Conservation (phyloP, 768 basidiomycete genomes). For the Rhodotorula toruloides region DNA sequence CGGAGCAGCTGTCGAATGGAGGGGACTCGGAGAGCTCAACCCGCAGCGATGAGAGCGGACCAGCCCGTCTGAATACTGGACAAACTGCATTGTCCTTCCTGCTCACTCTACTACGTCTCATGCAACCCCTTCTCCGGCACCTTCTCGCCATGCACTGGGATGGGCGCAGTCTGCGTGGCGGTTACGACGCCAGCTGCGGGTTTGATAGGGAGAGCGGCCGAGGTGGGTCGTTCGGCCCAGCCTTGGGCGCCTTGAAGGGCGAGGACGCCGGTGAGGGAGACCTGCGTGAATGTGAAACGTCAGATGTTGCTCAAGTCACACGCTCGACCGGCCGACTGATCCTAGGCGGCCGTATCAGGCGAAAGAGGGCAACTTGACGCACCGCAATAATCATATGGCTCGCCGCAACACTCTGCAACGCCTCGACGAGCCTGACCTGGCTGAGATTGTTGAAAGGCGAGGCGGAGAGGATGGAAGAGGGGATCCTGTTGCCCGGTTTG, state of each 20-base stretch:
- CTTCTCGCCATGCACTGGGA: too few relatives aligned
- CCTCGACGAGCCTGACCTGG: slow-evolving; percentile 20
- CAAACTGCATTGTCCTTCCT: too few relatives aligned
- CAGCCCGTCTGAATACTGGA: too few relatives aligned
- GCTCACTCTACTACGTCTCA: too few relatives aligned
- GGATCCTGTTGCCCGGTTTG: not conserved
- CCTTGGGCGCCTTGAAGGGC: slow-evolving; percentile 36
- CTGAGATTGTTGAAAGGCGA: not conserved
- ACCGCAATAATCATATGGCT: slow-evolving; percentile 37
- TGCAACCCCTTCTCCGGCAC: too few relatives aligned
- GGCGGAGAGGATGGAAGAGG: not conserved
- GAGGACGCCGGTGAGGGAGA: slow-evolving; percentile 34
- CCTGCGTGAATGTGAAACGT: slow-evolving; percentile 7
- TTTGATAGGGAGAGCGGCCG: not conserved
- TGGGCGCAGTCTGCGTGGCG: too few relatives aligned
- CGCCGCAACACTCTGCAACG: slow-evolving; percentile 29
- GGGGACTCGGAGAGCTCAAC: too few relatives aligned
- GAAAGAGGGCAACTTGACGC: not conserved
- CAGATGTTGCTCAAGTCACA: not conserved
- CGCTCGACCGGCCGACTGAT: too few relatives aligned
- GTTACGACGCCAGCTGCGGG: too few relatives aligned
- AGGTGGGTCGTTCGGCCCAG: slow-evolving; percentile 20
- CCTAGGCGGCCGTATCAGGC: not conserved
- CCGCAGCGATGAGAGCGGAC: too few relatives aligned
- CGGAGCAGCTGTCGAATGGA: too few relatives aligned